Conservation (phyloP, 164 flowering plant genomes). For the Brasenia schreberi region DNA sequence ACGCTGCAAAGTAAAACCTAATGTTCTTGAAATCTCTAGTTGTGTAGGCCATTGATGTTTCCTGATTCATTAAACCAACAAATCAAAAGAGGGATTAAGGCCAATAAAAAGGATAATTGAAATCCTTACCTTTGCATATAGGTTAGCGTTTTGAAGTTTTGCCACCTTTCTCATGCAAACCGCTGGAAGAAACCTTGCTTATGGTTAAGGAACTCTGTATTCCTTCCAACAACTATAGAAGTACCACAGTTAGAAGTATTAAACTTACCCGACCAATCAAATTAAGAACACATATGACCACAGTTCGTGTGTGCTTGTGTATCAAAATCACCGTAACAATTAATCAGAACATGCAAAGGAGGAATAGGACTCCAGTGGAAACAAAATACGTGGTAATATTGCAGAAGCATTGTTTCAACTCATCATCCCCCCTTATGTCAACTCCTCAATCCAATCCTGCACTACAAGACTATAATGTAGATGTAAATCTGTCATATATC, state of each 20-base stretch:
- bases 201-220: constrained; percentile 22
- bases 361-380: too few relatives aligned
- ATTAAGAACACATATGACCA: too few relatives aligned
- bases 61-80: background rate
- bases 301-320: too few relatives aligned
- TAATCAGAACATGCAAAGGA: too few relatives aligned
- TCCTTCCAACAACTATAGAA: constrained; percentile 24
- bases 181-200: constrained; percentile 15
- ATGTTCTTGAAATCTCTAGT: background rate
- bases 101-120: background rate
- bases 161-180: constrained; percentile 18
- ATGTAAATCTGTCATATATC: too few relatives aligned
- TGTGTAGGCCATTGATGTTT: background rate
- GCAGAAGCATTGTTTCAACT: too few relatives aligned
- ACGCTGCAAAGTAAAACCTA: background rate
- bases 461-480: too few relatives aligned
- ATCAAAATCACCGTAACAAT: too few relatives aligned
- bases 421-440: too few relatives aligned
- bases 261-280: too few relatives aligned
- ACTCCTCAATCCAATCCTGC: too few relatives aligned
- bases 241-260: background rate
- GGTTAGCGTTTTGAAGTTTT: background rate
- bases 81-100: background rate
- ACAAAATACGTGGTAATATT: too few relatives aligned
- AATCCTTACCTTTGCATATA: background rate